Base-by-base conservation (phyloP, 179 eudicot genomes). In the Drosera spatulata region DNA sequence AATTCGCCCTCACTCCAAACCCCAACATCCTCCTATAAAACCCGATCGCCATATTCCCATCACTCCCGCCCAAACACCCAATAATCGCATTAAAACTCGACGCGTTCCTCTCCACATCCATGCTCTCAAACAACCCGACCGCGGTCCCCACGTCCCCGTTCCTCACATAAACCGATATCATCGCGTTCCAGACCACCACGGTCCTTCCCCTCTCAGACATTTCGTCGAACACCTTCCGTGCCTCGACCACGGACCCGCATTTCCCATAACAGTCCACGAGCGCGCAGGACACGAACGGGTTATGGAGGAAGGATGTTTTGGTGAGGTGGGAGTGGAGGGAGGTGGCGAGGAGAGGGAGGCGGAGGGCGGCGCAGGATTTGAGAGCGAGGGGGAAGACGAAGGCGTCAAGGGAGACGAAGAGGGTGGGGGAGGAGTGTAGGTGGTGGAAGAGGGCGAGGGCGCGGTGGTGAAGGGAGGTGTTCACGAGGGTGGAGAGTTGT, bases 311-410 rank as follows among this genome's bases (percentile, higher is more conserved):
- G 53, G 73, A 62, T 9, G 76, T 37, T 66, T 85, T 85, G 53
- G 60, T 45, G 6, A 70, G 43, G 63, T 68, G 80, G 67, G 81
- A 73, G 65, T 85, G 91, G 40, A 85, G 68, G 41, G 85, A 52
- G 7, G 74, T 46, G 50, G 82, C 87, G 22, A 82, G 66, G 33
- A 42, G 43, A 0, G 75, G 66, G 64, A 69, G 60, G 51, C 40
- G 64, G 41, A 76, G 56, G 40, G 81, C 74, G 3, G 87, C 61
- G 38, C 83, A 82, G 10, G 85, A 77, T 40, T 85, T 85, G 61
- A 85, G 83, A 46, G 91, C 74, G 2, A 85, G 85, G 3, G 91
- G 85, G 71, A 82, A 82, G 60, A 85, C 82, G 48, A 69, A 82
- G 50, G 91, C 78, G 75, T 85, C 88, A 10, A 74, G 74, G 44